Base-by-base conservation (phyloP, 139 green algal species). In the Trebouxia sp. region DNA sequence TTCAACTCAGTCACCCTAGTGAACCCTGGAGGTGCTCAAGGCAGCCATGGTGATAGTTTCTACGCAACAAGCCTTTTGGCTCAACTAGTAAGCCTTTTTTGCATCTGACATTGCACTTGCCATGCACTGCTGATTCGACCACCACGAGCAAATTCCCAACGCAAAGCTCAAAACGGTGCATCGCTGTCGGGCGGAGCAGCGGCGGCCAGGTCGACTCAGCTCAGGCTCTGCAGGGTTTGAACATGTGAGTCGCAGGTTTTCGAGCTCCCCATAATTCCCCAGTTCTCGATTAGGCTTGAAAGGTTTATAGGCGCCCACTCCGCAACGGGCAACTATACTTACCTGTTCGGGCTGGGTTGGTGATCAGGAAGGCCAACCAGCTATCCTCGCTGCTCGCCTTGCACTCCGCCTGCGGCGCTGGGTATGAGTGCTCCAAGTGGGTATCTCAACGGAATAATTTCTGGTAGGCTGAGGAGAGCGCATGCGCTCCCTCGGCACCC, bases 1-100 rank as follows among this genome's bases (percentile, higher is more conserved):
- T 93, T 93, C 79, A 92, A 84, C 72, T 86, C 88, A 80, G 80
- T 94, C 65, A 91, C 87, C 0, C 83, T 94, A 51, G 78, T 94
- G 6, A 87, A 87, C 0, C 88, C 91, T 0, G 87, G 84, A 7
- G 87, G 85, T 22, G 5, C 72, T 26, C 5, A 51, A 30, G 32
- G 20, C 43, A 9, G 32, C 12, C 62, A n/a, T n/a, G n/a, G n/a
- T 30, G 3, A 42, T 72, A 35, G 32, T n/a, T 22, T 42, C 3
- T 72, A 72, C 17, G 51, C 35, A 6, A 14, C 42, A 45, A 14
- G n/a, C 1, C 22, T 79, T 30, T 15, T 83, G 43, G 43, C 4
- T 10, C 28, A 43, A 28, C 35, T 78, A 42, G 48, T 66, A 30
- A 83, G 51, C 32, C 37, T 10, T 79, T 80, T 53, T 53, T 53